These are phyloP conservation scores for Backusella tuberculispora DNA, from an alignment of 192 early-diverging fungal genomes.

Conservation along the genomic window DNA sequence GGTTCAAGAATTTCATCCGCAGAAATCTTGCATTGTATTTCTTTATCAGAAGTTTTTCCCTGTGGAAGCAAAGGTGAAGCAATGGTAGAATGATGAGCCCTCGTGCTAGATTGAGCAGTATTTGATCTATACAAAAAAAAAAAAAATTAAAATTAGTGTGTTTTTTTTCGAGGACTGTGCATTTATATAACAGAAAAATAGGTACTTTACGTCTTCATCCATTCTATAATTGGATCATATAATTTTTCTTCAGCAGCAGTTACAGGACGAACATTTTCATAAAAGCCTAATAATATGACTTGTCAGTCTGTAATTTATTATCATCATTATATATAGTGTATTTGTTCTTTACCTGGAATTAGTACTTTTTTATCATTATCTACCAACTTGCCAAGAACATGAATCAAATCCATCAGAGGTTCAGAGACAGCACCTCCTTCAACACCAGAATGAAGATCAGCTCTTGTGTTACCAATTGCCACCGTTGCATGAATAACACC, in stretches of 20 bases:
- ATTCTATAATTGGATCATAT: conserved; percentile 62
- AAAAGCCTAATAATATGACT: conserved; percentile 51
- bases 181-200: not conserved
- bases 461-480: conserved; percentile 46
- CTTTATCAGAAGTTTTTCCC: conserved; percentile 8
- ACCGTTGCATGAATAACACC: conserved; percentile 72
- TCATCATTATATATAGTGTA: not conserved
- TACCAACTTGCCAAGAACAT: conserved; percentile 59
- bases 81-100: conserved; percentile 10
- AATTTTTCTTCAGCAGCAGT: conserved; percentile 56
- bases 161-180: not conserved
- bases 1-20: conserved; percentile 18
- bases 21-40: conserved; percentile 26
- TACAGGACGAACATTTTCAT: conserved; percentile 64
- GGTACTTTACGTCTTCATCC: conserved; percentile 31
- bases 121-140: conserved; percentile 6
- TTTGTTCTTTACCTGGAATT: conserved; percentile 55
- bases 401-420: conserved; percentile 70
- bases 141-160: not conserved
- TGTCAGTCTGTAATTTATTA: not conserved
- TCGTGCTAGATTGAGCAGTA: not conserved
- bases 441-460: conserved; percentile 79
- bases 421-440: conserved; percentile 77
- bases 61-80: not conserved
- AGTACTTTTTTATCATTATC: conserved; percentile 59